Conservation (phyloP, 176 grass and related monocot genomes). For the Leersia perrieri region DNA sequence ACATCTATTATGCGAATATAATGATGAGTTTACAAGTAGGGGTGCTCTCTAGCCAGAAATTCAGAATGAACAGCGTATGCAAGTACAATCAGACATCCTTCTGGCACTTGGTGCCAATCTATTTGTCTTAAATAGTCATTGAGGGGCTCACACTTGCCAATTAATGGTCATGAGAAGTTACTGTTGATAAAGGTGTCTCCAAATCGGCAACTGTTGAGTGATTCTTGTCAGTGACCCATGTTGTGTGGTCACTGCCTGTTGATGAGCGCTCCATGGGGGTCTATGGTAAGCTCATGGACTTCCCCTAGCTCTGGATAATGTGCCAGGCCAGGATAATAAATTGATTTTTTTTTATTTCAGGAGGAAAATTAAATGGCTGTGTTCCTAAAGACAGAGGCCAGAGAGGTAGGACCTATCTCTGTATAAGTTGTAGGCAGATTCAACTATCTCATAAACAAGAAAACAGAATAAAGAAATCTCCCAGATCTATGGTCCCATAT, state of each 20-base stretch:
- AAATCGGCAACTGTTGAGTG: background rate
- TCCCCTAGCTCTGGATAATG: background rate
- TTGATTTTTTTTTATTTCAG: background rate
- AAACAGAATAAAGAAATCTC: background rate
- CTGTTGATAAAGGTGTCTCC: background rate
- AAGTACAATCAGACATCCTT: background rate
- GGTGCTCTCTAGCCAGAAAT: background rate
- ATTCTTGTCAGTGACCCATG: background rate
- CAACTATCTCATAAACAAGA: background rate
- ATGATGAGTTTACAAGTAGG: background rate
- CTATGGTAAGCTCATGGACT: background rate
- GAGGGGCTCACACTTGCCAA: background rate
- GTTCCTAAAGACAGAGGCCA: too few species aligned
- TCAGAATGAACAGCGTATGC: background rate
- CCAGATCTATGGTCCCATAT: background rate
- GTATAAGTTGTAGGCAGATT: background rate
- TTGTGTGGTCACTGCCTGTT: background rate
- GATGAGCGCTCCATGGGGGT: background rate
- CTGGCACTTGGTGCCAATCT: background rate
- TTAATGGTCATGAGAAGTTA: background rate
- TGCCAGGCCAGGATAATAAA: background rate
- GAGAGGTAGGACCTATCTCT: background rate
- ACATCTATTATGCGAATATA: background rate
- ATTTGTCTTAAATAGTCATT: too few species aligned
- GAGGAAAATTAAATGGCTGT: too few species aligned